Conservation (phyloP, 495 filamentous ascomycete species). For the Neurospora cerealis region DNA sequence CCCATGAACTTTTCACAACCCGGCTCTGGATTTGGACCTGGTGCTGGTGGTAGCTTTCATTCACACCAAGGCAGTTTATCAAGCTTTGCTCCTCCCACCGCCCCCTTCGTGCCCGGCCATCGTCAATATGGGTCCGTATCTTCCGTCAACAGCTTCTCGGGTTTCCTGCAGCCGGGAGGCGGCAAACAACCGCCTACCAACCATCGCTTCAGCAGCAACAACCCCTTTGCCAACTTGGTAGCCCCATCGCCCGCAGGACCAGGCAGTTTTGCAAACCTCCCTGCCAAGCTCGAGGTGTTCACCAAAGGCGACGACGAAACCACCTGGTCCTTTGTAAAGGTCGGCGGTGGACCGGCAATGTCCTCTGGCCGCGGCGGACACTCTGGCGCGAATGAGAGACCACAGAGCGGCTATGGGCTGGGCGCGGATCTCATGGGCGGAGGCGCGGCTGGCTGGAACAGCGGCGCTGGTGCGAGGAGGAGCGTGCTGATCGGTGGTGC, state of each 20-base stretch:
- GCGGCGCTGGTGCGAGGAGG: conserved; percentile 31
- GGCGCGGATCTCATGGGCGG: conserved; percentile 27
- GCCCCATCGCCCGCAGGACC: conserved; percentile 5
- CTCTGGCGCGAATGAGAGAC: conserved; percentile 19
- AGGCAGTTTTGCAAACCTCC: conserved; percentile 32
- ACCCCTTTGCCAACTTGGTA: conserved; percentile 37
- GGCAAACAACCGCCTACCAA: conserved; percentile 5
- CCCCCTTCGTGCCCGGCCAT: conserved; percentile 4
- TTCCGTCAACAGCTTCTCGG: conserved; percentile 2
- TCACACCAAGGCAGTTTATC: conserved; percentile 12
- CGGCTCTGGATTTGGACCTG: neutral
- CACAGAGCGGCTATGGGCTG: conserved; percentile 43
- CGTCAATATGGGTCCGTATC: conserved; percentile 11
- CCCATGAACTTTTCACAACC: neutral
- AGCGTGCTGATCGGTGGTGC: conserved; percentile 55
- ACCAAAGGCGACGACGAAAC: conserved; percentile 72
- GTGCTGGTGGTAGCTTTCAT: conserved; percentile 5
- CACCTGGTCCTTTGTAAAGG: conserved; percentile 66
- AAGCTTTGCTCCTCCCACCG: conserved; percentile 1
- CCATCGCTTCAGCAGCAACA: conserved; percentile 40
- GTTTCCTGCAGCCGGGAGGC: neutral
- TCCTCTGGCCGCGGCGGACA: conserved; percentile 5
- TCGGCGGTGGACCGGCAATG: conserved; percentile 16
- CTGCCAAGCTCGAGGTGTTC: conserved; percentile 67
- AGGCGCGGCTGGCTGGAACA: conserved; percentile 27